These are phyloP conservation scores for Thelephora ganbajun DNA, from an alignment of 768 basidiomycete species.

Conservation along the genomic window DNA sequence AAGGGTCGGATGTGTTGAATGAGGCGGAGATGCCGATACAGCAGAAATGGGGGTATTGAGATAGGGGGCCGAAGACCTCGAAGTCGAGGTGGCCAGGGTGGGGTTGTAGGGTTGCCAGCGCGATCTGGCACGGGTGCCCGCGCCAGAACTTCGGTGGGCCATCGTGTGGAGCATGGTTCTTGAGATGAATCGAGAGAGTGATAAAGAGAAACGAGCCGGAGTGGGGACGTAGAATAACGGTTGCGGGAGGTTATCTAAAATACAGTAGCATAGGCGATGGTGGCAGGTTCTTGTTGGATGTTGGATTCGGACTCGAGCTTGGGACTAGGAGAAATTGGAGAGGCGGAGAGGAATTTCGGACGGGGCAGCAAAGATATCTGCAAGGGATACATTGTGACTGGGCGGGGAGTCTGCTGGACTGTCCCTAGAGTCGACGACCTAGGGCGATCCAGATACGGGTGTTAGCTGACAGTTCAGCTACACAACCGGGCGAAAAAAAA, in stretches of 20 bases:
- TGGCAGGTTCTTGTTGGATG: conserved; percentile 10
- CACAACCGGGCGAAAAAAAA: too few relatives aligned
- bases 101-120: conserved; percentile 75
- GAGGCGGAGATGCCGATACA: conserved; percentile 32
- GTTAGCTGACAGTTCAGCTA: background rate
- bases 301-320: conserved; percentile 1
- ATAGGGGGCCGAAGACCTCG: conserved; percentile 25
- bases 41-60: conserved; percentile 47
- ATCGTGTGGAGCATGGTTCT: conserved; percentile 32
- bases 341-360: conserved; percentile 1
- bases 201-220: conserved; percentile 6
- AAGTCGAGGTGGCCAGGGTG: conserved; percentile 21
- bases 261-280: conserved; percentile 12
- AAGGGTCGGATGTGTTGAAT: conserved; percentile 14
- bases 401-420: conserved; percentile 8
- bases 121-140: conserved; percentile 40
- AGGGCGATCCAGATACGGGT: conserved; percentile 13
- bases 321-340: background rate
- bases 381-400: conserved; percentile 12
- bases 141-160: conserved; percentile 58
- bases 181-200: conserved; percentile 7
- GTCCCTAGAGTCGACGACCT: conserved; percentile 18
- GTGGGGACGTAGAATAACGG: conserved; percentile 8
- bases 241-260: conserved; percentile 7
- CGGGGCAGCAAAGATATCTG: conserved; percentile 1